phyloP scores from a whole-genome alignment of 495 filamentous ascomycete species.

The Neurospora tetraspora region DNA sequence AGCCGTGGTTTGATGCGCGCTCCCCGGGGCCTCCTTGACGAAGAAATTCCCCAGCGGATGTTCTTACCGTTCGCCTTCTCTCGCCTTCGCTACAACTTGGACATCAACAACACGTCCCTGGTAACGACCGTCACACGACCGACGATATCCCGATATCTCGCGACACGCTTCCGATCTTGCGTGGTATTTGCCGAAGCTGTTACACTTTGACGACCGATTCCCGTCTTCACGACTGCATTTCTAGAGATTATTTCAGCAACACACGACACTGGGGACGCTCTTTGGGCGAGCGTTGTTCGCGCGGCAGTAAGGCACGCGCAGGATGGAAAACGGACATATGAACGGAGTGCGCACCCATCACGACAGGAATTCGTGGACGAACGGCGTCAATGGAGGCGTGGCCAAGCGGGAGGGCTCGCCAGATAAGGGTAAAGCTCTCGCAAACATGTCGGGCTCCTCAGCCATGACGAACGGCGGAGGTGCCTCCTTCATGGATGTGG shows the following conservation, averaged over 20 bases:
- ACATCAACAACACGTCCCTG: background rate
- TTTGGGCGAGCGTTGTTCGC: background rate
- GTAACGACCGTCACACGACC: background rate
- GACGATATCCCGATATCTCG: background rate
- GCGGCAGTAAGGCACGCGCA: slow-evolving; percentile 10
- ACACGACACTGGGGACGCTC: background rate
- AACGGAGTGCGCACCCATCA: slow-evolving; percentile 39
- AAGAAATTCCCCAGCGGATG: background rate
- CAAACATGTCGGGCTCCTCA: slow-evolving; percentile 4
- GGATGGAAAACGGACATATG: slow-evolving; percentile 42
- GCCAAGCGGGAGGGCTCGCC: slow-evolving; percentile 8
- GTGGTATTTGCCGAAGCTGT: background rate
- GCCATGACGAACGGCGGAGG: slow-evolving; percentile 19
- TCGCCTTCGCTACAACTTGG: background rate
- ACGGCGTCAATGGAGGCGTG: slow-evolving; percentile 30
- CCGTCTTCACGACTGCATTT: background rate
- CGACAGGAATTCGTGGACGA: slow-evolving; percentile 31
- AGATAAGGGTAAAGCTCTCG: slow-evolving; percentile 17
- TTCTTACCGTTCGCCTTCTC: background rate
- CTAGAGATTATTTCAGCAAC: background rate
- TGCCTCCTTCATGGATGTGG: slow-evolving; percentile 13
- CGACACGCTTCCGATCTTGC: background rate
- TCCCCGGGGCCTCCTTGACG: background rate
- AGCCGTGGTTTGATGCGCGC: slow-evolving; percentile 7
- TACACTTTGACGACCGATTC: background rate